These are phyloP conservation scores for Malassezia furfur DNA, from an alignment of 1,284 basidiomycete species.

Conservation along the genomic window DNA sequence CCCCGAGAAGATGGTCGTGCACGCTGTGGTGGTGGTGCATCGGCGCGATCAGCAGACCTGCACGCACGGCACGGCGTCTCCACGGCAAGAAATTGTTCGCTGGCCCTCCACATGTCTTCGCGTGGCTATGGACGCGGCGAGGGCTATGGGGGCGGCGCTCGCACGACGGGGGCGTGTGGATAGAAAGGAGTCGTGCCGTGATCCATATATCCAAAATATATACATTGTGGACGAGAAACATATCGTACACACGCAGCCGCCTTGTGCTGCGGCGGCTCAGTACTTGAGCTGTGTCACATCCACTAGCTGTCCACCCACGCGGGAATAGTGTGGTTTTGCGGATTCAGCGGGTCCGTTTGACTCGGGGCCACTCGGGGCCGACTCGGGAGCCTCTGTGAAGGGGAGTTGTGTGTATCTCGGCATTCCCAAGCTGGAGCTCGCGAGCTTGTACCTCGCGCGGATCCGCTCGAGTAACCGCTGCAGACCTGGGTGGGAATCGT, in stretches of 20 bases:
- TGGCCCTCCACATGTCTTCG: no score
- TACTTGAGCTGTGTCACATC: slow-evolving; percentile 14
- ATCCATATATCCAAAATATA: no score
- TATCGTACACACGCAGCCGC: no score
- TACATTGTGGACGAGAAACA: no score
- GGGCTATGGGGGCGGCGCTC: no score
- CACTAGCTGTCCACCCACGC: slow-evolving; percentile 6
- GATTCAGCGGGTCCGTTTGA: background rate
- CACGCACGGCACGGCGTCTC: no score
- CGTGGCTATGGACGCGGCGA: background rate
- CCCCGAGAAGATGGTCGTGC: background rate
- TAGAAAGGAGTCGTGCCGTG: no score
- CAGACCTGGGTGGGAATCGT: slow-evolving; percentile 48
- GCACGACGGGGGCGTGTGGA: no score
- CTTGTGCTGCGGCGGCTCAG: background rate
- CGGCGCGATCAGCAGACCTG: background rate
- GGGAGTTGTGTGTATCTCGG: slow-evolving; percentile 50
- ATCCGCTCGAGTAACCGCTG: slow-evolving; percentile 76
- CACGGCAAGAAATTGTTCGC: no score
- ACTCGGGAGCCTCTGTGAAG: background rate
- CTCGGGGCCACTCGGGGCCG: background rate
- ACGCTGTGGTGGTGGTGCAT: background rate
- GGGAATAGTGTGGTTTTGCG: background rate
- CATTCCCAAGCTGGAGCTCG: slow-evolving; percentile 73
- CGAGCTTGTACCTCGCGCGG: slow-evolving; percentile 72